Conservation (phyloP, 768 basidiomycete genomes). For the Mycena venus region DNA sequence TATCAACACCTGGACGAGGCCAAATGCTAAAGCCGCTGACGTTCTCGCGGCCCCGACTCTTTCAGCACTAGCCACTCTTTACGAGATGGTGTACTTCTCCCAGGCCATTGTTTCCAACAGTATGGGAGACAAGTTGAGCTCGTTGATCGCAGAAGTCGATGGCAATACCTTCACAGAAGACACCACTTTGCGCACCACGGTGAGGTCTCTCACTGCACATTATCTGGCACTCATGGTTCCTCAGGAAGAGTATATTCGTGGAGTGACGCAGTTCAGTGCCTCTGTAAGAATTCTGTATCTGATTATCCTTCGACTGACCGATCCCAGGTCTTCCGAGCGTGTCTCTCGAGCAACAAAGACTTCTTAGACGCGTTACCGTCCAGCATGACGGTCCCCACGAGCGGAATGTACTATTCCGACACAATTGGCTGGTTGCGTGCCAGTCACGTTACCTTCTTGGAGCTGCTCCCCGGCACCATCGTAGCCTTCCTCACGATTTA, state of each 20-base stretch:
- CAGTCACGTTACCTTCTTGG: neutral
- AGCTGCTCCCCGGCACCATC: neutral
- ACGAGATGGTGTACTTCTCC: neutral
- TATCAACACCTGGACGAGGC: neutral
- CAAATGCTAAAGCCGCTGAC: neutral
- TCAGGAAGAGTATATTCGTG: neutral
- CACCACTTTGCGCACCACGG: neutral
- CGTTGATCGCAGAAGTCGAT: no score
- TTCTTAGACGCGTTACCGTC: neutral
- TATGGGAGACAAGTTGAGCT: neutral
- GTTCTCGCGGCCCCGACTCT: neutral
- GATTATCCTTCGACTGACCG: no score
- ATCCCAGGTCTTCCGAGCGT: slow-evolving; percentile 3
- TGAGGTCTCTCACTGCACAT: neutral
- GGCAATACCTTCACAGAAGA: neutral
- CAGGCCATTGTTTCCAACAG: neutral
- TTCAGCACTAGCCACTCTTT: neutral
- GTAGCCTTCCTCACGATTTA: neutral
- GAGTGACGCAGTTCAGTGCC: neutral
- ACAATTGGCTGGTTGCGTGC: neutral
- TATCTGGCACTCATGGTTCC: neutral
- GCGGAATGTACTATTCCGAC: neutral
- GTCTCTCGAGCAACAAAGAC: neutral
- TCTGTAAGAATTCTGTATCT: neutral
- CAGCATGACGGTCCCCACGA: neutral